Conservation (phyloP, 2,329 filamentous ascomycete species). For the Colletotrichum noveboracense region DNA sequence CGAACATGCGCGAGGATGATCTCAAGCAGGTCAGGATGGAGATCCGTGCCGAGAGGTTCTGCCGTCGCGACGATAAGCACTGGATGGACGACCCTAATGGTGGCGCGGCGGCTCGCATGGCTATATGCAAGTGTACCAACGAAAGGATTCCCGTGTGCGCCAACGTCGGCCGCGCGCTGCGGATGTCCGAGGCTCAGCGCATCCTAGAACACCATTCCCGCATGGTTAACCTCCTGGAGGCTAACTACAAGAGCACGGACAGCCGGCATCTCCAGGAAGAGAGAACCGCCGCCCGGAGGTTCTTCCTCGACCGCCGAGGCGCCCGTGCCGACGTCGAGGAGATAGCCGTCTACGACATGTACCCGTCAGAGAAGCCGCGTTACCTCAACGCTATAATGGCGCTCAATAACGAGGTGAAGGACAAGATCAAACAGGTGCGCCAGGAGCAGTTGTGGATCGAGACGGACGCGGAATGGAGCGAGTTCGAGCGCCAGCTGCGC, state of each 20-base stretch:
- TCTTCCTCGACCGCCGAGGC: not conserved
- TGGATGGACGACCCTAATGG: not conserved
- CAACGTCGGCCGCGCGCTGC: not conserved
- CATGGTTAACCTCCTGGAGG: not conserved
- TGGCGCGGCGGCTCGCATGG: not conserved
- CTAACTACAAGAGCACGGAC: fast-evolving
- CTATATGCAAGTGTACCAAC: too few relatives aligned
- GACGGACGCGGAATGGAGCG: not conserved
- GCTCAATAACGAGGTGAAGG: not conserved
- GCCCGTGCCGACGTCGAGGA: too few relatives aligned
- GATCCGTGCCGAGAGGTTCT: not conserved
- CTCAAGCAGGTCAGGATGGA: not conserved
- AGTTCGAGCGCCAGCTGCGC: not conserved
- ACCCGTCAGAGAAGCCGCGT: not conserved
- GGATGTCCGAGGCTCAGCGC: not conserved
- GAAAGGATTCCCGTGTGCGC: too few relatives aligned
- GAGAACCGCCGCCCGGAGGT: not conserved
- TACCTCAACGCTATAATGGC: not conserved
- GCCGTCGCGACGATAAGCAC: not conserved
- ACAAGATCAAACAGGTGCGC: not conserved
- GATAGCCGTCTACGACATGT: not conserved
- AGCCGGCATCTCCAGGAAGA: not conserved
- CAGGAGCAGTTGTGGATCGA: not conserved
- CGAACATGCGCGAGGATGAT: not conserved
- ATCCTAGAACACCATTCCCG: not conserved